phyloP scores from a whole-genome alignment of 306 rosid genomes.

The Castanea sativa region DNA sequence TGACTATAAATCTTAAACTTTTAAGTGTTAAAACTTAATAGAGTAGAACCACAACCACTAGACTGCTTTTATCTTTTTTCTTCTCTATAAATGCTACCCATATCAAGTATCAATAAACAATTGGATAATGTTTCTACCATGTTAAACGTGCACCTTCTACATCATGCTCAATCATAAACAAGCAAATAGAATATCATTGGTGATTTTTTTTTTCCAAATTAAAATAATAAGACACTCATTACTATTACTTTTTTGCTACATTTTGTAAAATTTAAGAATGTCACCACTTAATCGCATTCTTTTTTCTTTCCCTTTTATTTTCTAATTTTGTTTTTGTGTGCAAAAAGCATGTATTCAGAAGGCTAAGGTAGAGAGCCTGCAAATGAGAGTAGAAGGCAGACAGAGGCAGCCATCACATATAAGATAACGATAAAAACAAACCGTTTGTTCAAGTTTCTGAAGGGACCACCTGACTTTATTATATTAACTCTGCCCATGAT shows the following conservation, averaged over 20 bases:
- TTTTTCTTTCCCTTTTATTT: neutral
- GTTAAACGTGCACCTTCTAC: neutral
- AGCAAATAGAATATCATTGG: neutral
- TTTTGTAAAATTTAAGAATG: neutral
- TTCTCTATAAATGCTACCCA: slow-evolving; percentile 4
- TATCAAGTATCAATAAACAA: neutral
- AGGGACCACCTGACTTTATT: slow-evolving; percentile 13
- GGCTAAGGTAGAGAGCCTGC: slow-evolving; percentile 10
- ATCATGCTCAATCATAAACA: slow-evolving; percentile 2
- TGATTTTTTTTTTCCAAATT: neutral
- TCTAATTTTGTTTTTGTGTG: neutral
- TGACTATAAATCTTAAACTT: neutral
- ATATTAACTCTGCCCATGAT: slow-evolving; percentile 37
- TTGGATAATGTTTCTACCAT: neutral
- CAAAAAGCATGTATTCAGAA: slow-evolving; percentile 1
- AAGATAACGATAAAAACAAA: slow-evolving; percentile 20
- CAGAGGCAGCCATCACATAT: slow-evolving; percentile 7
- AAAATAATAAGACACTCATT: slow-evolving; percentile 8
- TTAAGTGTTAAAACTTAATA: slow-evolving; percentile 5
- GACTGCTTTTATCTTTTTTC: slow-evolving; percentile 8
- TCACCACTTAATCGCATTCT: neutral
- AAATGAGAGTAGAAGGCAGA: slow-evolving; percentile 5
- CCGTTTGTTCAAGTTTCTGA: slow-evolving; percentile 22
- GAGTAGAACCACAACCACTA: slow-evolving; percentile 20
- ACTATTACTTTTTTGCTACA: neutral